Conservation (phyloP, 2,329 filamentous ascomycete genomes). For the Nemania abortiva region DNA sequence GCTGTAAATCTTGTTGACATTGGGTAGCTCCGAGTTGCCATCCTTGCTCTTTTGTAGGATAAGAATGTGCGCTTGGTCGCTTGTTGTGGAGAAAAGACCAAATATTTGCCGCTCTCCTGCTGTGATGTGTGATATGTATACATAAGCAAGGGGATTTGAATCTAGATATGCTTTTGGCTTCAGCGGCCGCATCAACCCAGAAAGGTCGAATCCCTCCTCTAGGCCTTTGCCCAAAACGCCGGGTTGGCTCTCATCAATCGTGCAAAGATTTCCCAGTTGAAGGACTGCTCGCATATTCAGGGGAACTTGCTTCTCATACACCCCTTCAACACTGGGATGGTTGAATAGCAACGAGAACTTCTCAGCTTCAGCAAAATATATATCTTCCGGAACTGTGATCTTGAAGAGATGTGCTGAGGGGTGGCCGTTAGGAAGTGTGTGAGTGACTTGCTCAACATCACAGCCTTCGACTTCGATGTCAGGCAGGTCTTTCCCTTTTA, state of each 20-base stretch:
- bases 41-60: constrained; percentile 88
- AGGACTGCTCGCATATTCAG: constrained; percentile 88
- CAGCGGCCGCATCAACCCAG: constrained; percentile 74
- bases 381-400: constrained; percentile 87
- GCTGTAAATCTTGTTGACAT: constrained; percentile 87
- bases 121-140: constrained; percentile 93
- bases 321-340: constrained; percentile 93
- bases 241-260: constrained; percentile 89
- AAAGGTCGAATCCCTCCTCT: constrained; percentile 92
- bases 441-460: constrained; percentile 90
- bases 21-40: constrained; percentile 83
- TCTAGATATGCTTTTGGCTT: constrained; percentile 79
- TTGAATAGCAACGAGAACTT: constrained; percentile 88
- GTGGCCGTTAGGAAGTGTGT: constrained; percentile 94
- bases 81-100: constrained; percentile 87
- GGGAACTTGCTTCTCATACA: constrained; percentile 95
- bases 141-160: constrained; percentile 79
- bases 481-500: constrained; percentile 88
- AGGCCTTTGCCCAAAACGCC: constrained; percentile 93
- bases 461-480: constrained; percentile 89
- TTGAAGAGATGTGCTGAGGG: constrained; percentile 95
- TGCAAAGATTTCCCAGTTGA: constrained; percentile 89
- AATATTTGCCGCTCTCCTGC: constrained; percentile 94
- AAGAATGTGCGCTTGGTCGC: constrained; percentile 83
- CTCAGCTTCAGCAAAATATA: constrained; percentile 85